Percentiles rank a stretch among this genome's conserved stretches.
phyloP scores from a whole-genome alignment of 2,329 filamentous ascomycete genomes.

The Aphanoascus verrucosus region DNA sequence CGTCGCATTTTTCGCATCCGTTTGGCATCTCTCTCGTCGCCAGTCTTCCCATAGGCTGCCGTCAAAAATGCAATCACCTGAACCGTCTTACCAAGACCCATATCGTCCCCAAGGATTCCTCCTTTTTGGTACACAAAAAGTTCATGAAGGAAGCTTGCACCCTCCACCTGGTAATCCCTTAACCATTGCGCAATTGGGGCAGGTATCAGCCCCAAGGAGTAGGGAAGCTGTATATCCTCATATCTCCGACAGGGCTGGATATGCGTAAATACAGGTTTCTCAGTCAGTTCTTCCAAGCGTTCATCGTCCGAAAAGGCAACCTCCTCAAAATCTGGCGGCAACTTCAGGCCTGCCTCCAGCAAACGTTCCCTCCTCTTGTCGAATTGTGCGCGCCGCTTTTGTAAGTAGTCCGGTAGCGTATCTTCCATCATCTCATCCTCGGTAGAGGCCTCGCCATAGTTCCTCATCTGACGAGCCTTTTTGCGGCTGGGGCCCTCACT shows the following conservation, averaged over 20 bases:
- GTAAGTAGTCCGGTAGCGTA: conserved; percentile 61
- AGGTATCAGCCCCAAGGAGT: conserved; percentile 72
- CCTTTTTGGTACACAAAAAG: conserved; percentile 86
- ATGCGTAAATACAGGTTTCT: conserved; percentile 59
- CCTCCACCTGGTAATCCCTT: conserved; percentile 80
- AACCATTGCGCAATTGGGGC: conserved; percentile 84
- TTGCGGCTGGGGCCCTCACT: conserved; percentile 14
- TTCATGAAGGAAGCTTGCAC: conserved; percentile 73
- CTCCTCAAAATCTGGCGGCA: conserved; percentile 67
- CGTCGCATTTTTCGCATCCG: conserved; percentile 78
- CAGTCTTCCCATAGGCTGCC: conserved; percentile 87
- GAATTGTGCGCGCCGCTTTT: conserved; percentile 56
- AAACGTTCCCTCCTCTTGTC: conserved; percentile 51
- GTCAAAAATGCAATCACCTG: conserved; percentile 90
- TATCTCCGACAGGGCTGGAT: conserved; percentile 57
- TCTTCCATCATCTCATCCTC: conserved; percentile 48
- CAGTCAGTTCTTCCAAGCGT: conserved; percentile 48
- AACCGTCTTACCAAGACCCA: conserved; percentile 94
- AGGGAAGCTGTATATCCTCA: conserved; percentile 61
- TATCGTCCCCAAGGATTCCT: conserved; percentile 86
- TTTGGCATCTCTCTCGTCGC: conserved; percentile 72
- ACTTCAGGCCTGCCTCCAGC: conserved; percentile 56
- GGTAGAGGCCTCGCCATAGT: conserved; percentile 39
- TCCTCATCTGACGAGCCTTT: conserved; percentile 27
- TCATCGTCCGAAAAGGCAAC: conserved; percentile 67